Percentiles rank a stretch among this genome's conserved stretches.
Conservation (phyloP, 768 basidiomycete species). For the Tylopilus rubrobrunneus region DNA sequence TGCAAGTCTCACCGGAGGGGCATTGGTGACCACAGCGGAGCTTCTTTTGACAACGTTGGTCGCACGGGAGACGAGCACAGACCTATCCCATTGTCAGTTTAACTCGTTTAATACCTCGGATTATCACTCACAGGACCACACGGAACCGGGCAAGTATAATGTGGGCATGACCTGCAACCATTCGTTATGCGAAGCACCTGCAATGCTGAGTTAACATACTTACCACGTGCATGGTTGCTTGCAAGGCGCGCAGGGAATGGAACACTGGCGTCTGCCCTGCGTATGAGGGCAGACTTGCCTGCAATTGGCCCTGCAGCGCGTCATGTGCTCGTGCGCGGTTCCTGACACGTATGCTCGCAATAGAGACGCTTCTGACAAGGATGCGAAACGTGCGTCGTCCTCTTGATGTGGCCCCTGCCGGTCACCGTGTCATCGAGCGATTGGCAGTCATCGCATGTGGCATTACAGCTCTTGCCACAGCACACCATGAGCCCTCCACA, state of each 20-base stretch:
- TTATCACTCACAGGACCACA: slow-evolving; percentile 53
- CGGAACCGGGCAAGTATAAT: slow-evolving; percentile 53
- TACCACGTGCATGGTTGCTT: slow-evolving; percentile 57
- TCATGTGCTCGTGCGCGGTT: slow-evolving; percentile 44
- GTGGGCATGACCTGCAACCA: slow-evolving; percentile 45
- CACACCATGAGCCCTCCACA: slow-evolving; percentile 49
- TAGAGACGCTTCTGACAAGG: slow-evolving; percentile 48
- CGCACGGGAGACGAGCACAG: slow-evolving; percentile 64
- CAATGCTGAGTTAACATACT: slow-evolving; percentile 2
- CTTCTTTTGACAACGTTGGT: slow-evolving; percentile 43
- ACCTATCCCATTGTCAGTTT: slow-evolving; percentile 37
- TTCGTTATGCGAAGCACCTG: not conserved
- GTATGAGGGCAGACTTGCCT: slow-evolving; percentile 55
- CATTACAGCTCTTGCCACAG: slow-evolving; percentile 49
- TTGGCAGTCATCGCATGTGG: slow-evolving; percentile 50
- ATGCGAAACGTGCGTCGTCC: slow-evolving; percentile 41
- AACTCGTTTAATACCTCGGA: too few relatives aligned
- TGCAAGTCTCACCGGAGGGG: slow-evolving; percentile 52
- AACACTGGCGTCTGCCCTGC: slow-evolving; percentile 46
- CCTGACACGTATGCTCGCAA: slow-evolving; percentile 53
- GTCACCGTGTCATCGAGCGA: not conserved
- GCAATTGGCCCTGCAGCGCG: slow-evolving; percentile 42
- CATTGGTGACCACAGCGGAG: slow-evolving; percentile 62
- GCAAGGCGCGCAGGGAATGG: slow-evolving; percentile 56
- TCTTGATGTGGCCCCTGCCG: slow-evolving; percentile 9